Percentiles rank a stretch among this genome's conserved stretches.
Conservation (phyloP, 352 stramenopile genomes). For the Phytophthora sp. region DNA sequence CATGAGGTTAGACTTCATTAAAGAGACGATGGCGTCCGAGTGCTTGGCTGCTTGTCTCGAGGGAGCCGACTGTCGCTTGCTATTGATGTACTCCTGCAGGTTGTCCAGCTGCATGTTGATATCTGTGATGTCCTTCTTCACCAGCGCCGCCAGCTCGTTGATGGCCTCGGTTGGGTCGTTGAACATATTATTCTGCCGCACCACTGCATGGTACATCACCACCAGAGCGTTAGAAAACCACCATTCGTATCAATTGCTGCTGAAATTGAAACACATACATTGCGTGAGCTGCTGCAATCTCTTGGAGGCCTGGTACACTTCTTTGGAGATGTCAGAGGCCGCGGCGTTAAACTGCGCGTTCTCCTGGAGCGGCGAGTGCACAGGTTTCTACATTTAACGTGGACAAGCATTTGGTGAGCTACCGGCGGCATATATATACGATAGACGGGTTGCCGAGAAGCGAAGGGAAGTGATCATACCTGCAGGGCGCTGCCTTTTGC, state of each 20-base stretch:
- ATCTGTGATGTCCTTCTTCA: slow-evolving; percentile 89
- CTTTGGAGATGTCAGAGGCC: slow-evolving; percentile 82
- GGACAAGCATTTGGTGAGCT: slow-evolving; percentile 6
- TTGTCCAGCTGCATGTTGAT: slow-evolving; percentile 90
- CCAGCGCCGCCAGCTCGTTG: slow-evolving; percentile 78
- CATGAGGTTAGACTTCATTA: slow-evolving; percentile 89
- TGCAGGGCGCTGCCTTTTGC: slow-evolving; percentile 38
- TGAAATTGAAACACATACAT: slow-evolving; percentile 43
- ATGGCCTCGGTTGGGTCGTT: slow-evolving; percentile 87
- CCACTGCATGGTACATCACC: slow-evolving; percentile 62
- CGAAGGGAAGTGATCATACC: slow-evolving; percentile 18
- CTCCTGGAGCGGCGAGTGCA: slow-evolving; percentile 61
- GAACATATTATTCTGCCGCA: slow-evolving; percentile 91
- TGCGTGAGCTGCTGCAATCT: slow-evolving; percentile 82
- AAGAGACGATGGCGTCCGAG: slow-evolving; percentile 81
- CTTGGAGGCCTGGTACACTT: slow-evolving; percentile 83
- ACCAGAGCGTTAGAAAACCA: slow-evolving; percentile 3
- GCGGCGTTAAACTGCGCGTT: slow-evolving; percentile 84
- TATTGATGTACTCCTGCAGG: slow-evolving; percentile 82
- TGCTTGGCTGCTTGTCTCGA: slow-evolving; percentile 82
- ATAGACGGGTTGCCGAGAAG: neutral
- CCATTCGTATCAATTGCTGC: neutral
- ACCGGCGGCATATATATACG: neutral
- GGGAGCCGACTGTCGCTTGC: slow-evolving; percentile 55
- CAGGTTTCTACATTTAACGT: slow-evolving; percentile 40